Percentiles rank a stretch among this genome's conserved stretches.
Conservation (phyloP, 2,329 filamentous ascomycete genomes). For the Botrytis cinerea region DNA sequence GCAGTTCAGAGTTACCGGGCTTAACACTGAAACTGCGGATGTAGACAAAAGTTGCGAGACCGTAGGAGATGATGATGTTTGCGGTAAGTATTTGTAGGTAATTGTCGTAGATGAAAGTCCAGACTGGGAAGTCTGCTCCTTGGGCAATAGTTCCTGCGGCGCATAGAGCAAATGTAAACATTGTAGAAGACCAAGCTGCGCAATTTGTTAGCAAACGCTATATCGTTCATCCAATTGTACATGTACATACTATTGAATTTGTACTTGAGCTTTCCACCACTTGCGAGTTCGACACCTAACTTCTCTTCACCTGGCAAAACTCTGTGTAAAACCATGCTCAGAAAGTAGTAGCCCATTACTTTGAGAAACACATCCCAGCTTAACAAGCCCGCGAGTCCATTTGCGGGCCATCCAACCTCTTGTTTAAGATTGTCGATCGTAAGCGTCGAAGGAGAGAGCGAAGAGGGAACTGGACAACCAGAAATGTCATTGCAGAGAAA, state of each 20-base stretch:
- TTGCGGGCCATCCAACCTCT: conserved; percentile 77
- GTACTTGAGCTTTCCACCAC: conserved; percentile 77
- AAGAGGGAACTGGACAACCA: conserved; percentile 83
- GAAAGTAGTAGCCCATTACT: conserved; percentile 73
- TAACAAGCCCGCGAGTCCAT: conserved; percentile 69
- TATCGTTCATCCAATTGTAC: background rate
- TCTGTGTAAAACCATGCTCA: conserved; percentile 73
- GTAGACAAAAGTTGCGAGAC: conserved; percentile 77
- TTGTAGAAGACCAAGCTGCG: conserved; percentile 72
- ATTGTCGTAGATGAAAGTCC: conserved; percentile 92
- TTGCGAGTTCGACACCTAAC: conserved; percentile 69
- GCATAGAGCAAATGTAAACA: conserved; percentile 70
- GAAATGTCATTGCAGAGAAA: conserved; percentile 92
- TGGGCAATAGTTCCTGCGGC: conserved; percentile 74
- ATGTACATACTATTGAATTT: conserved; percentile 68
- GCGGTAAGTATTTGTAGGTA: conserved; percentile 82
- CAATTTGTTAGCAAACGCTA: conserved; percentile 25
- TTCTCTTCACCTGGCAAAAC: conserved; percentile 73
- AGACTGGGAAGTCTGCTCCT: conserved; percentile 81
- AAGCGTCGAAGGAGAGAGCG: conserved; percentile 71
- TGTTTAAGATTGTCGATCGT: conserved; percentile 71
- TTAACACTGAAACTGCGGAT: conserved; percentile 79
- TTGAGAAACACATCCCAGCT: conserved; percentile 70
- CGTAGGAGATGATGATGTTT: conserved; percentile 75
- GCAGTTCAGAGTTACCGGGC: conserved; percentile 67